phyloP scores from a whole-genome alignment of 1,284 basidiomycete species.

The Vanrija humicola region DNA sequence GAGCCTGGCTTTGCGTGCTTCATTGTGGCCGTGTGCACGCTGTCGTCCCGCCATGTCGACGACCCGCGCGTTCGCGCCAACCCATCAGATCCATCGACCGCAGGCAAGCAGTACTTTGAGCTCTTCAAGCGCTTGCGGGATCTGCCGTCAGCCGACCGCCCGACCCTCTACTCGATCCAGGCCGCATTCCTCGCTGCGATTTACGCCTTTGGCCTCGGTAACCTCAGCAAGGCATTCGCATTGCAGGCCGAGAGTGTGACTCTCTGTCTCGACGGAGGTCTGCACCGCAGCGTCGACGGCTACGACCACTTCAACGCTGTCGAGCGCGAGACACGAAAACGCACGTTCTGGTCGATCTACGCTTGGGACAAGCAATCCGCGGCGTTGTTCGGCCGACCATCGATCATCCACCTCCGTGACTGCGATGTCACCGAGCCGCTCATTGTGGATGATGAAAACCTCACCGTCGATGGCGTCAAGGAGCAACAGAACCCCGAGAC shows the following conservation, averaged over 20 bases:
- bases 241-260: slow-evolving; percentile 78
- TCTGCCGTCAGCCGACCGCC: slow-evolving; percentile 76
- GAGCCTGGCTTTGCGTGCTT: slow-evolving; percentile 87
- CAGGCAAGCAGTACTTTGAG: slow-evolving; percentile 86
- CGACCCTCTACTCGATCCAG: slow-evolving; percentile 83
- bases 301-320: slow-evolving; percentile 83
- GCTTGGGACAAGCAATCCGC: slow-evolving; percentile 80
- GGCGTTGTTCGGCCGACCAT: slow-evolving; percentile 79
- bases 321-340: slow-evolving; percentile 79
- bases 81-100: slow-evolving; percentile 70
- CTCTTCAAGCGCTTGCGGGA: slow-evolving; percentile 76
- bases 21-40: slow-evolving; percentile 80
- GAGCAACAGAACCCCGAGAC: slow-evolving; percentile 65
- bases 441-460: slow-evolving; percentile 81
- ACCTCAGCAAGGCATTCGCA: slow-evolving; percentile 77
- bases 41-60: slow-evolving; percentile 83
- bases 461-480: slow-evolving; percentile 66
- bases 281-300: slow-evolving; percentile 79
- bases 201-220: slow-evolving; percentile 80
- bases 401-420: slow-evolving; percentile 75
- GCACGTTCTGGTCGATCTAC: slow-evolving; percentile 88
- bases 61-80: slow-evolving; percentile 78
- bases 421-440: slow-evolving; percentile 80
- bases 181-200: slow-evolving; percentile 79
- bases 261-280: slow-evolving; percentile 72